Conservation (phyloP, 352 stramenopile genomes). For the Elongisporangium anandrum region DNA sequence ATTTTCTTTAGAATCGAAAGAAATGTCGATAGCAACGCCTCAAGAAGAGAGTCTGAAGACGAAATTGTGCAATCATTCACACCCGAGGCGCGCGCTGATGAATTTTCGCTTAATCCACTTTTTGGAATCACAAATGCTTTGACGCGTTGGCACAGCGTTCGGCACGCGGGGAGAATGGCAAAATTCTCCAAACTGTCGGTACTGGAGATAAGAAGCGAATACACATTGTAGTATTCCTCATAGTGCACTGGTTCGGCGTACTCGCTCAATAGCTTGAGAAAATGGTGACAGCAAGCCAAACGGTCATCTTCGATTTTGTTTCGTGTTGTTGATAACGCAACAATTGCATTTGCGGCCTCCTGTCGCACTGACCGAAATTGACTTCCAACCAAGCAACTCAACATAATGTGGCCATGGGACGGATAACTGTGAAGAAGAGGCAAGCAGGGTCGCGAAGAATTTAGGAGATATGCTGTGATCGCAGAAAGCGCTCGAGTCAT, state of each 20-base stretch:
- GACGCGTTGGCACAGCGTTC: constrained; percentile 44
- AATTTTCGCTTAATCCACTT: background rate
- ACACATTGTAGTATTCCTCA: constrained; percentile 65
- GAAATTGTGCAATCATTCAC: background rate
- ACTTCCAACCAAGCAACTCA: constrained; percentile 41
- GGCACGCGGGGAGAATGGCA: constrained; percentile 35
- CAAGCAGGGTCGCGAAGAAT: constrained; percentile 21
- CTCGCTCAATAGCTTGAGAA: constrained; percentile 41
- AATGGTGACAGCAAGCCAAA: constrained; percentile 37
- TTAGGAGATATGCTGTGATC: constrained; percentile 34
- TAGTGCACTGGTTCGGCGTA: constrained; percentile 34
- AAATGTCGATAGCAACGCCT: constrained; percentile 56
- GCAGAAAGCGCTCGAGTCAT: constrained; percentile 53
- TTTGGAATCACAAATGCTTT: constrained; percentile 34
- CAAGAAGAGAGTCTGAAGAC: constrained; percentile 30
- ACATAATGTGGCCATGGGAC: constrained; percentile 31
- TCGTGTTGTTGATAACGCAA: constrained; percentile 33
- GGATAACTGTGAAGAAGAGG: constrained; percentile 32
- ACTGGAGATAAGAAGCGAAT: constrained; percentile 49
- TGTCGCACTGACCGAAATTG: constrained; percentile 42
- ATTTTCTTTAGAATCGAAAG: constrained; percentile 56
- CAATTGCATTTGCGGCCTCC: constrained; percentile 39
- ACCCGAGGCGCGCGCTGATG: background rate
- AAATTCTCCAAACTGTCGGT: constrained; percentile 38
- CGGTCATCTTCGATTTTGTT: constrained; percentile 43